Base-by-base conservation (phyloP, 176 grass and related monocot genomes). In the Elymus sibiricus region DNA sequence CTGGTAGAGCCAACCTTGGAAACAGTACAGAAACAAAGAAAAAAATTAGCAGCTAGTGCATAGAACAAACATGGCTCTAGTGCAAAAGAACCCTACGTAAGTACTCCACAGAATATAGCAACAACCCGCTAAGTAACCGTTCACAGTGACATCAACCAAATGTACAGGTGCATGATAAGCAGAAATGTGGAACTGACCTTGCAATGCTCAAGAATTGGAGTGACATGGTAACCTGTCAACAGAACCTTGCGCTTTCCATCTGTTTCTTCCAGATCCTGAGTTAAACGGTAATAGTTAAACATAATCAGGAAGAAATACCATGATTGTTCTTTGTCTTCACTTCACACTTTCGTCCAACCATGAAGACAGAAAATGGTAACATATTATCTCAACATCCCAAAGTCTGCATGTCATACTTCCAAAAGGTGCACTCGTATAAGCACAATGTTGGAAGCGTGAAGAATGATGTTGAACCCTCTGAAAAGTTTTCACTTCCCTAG, bases 191-290 rank as follows among this genome's bases (percentile, higher is more conserved):
- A 65, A 37, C 76, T 86, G 76, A 98, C 96, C 93, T 94, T 98
- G 70, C 96, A 98, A 61, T 95, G 88, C 79, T 95, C 93, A n/a
- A 95, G 93, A 86, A 98, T 92, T 86, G 96, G 96, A 84, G 94
- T 94, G 61, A 94, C 96, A 91, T 92, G 86, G 84, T 89, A 90
- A 86, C 66, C 91, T 73, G 82, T 95, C 55, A 98, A 78, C 10
- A 79, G 38, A 86, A 98, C 81, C 82, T 95, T 98, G 82, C 90
- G 15, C 84, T 92, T 95, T 14, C 90, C 92, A 77, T 92, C 90
- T 67, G 40, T 83, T 74, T 91, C 91, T 73, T 98, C 93, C 64
- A 98, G 88, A 82, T 90, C 91, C 96, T 98, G 85, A 89, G 74
- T 83, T 76, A 24, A 90, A 78, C 29, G 77, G 17, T 80, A 86